Conservation (phyloP, 257 asterid genomes). For the Solanum rostratum region DNA sequence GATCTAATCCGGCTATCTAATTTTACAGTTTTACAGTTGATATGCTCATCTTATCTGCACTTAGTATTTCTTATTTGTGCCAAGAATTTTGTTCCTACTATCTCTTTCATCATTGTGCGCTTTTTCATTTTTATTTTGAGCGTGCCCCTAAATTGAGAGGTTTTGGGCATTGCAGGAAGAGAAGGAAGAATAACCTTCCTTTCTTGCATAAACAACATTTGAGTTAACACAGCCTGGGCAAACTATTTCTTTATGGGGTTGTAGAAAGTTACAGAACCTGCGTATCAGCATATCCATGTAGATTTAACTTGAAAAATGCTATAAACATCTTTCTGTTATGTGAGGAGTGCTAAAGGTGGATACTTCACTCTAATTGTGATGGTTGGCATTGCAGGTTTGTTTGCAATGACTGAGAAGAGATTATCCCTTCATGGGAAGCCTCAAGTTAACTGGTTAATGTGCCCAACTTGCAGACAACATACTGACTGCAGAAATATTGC, state of each 20-base stretch:
- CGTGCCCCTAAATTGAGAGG: neutral
- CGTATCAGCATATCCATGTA: neutral
- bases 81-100: neutral
- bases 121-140: neutral
- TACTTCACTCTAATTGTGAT: neutral
- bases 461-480: slow-evolving; percentile 89
- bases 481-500: slow-evolving; percentile 83
- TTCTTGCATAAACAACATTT: neutral
- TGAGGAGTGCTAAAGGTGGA: neutral
- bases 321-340: neutral
- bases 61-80: neutral
- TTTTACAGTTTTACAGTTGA: neutral
- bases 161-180: neutral
- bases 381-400: slow-evolving; percentile 45
- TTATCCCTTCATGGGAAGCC: slow-evolving; percentile 35
- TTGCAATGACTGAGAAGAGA: slow-evolving; percentile 72
- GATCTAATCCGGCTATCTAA: neutral
- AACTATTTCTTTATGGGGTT: neutral
- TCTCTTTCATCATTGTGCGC: neutral
- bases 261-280: neutral
- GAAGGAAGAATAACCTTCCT: neutral
- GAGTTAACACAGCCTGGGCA: neutral
- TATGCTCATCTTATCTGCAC: neutral
- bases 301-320: neutral
- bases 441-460: slow-evolving; percentile 50